Conservation (phyloP, 805 yeast genomes). For the Metschnikowia anglica region DNA sequence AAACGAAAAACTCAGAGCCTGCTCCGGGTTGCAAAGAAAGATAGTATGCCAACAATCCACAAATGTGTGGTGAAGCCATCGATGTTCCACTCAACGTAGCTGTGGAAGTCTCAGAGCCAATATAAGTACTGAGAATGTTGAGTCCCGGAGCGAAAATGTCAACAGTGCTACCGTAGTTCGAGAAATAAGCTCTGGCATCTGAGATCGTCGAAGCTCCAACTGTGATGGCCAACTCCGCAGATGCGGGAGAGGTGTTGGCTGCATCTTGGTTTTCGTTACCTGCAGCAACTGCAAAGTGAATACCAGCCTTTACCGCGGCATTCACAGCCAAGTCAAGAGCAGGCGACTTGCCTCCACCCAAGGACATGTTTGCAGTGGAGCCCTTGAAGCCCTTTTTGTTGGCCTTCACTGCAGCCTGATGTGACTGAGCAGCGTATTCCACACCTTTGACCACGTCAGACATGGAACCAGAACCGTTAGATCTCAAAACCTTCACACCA, state of each 20-base stretch:
- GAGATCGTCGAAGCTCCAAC: conserved; percentile 49
- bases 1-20: conserved; percentile 58
- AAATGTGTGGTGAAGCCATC: conserved; percentile 97
- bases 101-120: conserved; percentile 72
- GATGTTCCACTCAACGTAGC: conserved; percentile 93
- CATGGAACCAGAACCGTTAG: conserved; percentile 40
- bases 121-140: conserved; percentile 59
- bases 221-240: conserved; percentile 54
- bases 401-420: conserved; percentile 39
- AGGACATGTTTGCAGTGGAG: conserved; percentile 61
- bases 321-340: conserved; percentile 58
- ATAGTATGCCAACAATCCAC: conserved; percentile 88
- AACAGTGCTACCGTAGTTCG: conserved; percentile 54
- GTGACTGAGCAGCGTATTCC: conserved; percentile 45
- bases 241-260: conserved; percentile 59
- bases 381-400: conserved; percentile 52
- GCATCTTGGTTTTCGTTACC: conserved; percentile 64
- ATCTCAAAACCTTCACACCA: conserved; percentile 43
- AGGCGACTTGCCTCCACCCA: conserved; percentile 58
- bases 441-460: conserved; percentile 45
- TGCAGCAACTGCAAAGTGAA: conserved; percentile 62
- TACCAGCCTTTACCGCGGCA: conserved; percentile 56
- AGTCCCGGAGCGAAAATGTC: conserved; percentile 58
- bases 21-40: conserved; percentile 80
- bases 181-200: conserved; percentile 51